Conservation (phyloP, 2,329 filamentous ascomycete genomes). For the Chrysosphaeria jannelii region DNA sequence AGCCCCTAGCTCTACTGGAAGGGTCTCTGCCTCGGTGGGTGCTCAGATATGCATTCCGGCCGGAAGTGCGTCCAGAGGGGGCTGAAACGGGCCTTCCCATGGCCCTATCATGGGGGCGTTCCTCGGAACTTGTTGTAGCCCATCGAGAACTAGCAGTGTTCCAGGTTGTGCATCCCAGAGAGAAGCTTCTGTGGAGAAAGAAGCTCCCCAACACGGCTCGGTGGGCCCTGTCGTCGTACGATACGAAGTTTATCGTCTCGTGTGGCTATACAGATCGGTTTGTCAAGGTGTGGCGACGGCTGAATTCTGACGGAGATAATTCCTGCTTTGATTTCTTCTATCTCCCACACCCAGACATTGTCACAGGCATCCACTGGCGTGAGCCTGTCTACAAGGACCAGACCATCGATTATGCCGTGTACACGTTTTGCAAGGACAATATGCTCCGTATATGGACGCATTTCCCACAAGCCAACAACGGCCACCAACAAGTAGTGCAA, state of each 20-base stretch:
- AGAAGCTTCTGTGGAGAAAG: slow-evolving; percentile 41
- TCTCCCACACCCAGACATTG: slow-evolving; percentile 48
- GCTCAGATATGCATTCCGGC: slow-evolving; percentile 19
- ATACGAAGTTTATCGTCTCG: slow-evolving; percentile 64
- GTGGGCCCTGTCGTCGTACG: slow-evolving; percentile 53
- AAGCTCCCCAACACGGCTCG: slow-evolving; percentile 41
- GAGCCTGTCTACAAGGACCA: slow-evolving; percentile 49
- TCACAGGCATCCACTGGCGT: slow-evolving; percentile 73
- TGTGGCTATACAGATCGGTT: slow-evolving; percentile 50
- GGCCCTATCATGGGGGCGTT: slow-evolving; percentile 56
- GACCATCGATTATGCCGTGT: slow-evolving; percentile 59
- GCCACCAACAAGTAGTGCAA: slow-evolving; percentile 38
- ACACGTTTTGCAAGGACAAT: slow-evolving; percentile 62
- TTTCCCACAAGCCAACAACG: slow-evolving; percentile 30
- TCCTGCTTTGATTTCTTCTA: slow-evolving; percentile 77
- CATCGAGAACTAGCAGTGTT: slow-evolving; percentile 42
- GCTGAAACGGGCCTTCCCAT: slow-evolving; percentile 11
- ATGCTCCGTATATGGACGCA: slow-evolving; percentile 59
- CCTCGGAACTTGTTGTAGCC: slow-evolving; percentile 60
- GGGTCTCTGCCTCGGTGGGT: slow-evolving; percentile 38
- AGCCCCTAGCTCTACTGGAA: slow-evolving; percentile 38
- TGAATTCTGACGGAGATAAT: slow-evolving; percentile 58
- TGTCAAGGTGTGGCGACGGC: slow-evolving; percentile 74
- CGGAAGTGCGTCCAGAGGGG: slow-evolving; percentile 8
- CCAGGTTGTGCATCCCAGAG: slow-evolving; percentile 13